These are phyloP conservation scores for Dacryopinax primogenitus DNA, from an alignment of 768 basidiomycete species.

Conservation along the genomic window DNA sequence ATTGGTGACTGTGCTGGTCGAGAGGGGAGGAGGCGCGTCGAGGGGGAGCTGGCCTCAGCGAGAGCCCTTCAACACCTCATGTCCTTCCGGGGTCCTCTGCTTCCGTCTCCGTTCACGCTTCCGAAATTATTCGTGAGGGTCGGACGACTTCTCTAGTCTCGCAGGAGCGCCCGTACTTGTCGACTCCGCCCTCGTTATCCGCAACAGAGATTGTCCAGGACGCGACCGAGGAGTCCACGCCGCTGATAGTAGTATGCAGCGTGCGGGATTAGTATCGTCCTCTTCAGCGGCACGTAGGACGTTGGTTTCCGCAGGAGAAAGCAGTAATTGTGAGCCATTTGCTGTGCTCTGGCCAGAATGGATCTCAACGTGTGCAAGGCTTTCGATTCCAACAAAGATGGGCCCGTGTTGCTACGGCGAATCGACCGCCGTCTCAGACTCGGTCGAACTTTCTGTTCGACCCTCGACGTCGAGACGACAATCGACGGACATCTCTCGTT, in stretches of 20 bases:
- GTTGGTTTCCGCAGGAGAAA: neutral
- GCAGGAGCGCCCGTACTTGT: neutral
- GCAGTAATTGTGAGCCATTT: neutral
- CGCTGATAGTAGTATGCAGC: neutral
- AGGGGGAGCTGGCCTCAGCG: neutral
- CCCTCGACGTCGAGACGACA: neutral
- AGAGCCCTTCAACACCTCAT: neutral
- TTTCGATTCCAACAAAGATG: neutral
- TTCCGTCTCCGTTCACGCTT: neutral
- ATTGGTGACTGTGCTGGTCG: constrained; percentile 1
- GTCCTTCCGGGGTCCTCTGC: constrained; percentile 2
- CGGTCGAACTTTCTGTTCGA: neutral
- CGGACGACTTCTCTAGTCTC: neutral
- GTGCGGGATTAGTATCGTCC: neutral
- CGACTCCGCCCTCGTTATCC: neutral
- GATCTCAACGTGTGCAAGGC: neutral
- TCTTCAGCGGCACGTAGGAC: neutral
- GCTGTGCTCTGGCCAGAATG: neutral
- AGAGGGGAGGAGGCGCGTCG: neutral
- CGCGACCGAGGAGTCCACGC: too few relatives aligned
- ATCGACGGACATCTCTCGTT: neutral
- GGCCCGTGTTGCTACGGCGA: neutral
- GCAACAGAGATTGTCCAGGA: neutral
- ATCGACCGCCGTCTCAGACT: neutral
- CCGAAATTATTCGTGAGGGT: neutral